These are phyloP conservation scores for Triadica sebifera DNA, from an alignment of 345 rosid genomes.

Conservation along the genomic window DNA sequence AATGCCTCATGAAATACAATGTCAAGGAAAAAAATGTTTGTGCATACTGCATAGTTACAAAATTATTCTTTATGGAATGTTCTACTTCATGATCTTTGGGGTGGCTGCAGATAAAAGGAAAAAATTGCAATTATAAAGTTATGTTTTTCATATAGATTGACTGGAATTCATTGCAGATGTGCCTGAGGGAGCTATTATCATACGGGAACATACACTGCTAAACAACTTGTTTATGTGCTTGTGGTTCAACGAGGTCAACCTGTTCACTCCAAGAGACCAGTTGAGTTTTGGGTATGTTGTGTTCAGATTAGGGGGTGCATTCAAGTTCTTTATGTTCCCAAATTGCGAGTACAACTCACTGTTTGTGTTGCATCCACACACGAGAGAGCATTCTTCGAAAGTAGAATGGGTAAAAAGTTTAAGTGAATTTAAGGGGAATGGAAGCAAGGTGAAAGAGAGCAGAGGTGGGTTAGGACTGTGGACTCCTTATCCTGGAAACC, in stretches of 20 bases:
- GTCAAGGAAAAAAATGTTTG: too few species aligned
- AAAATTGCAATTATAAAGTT: background rate
- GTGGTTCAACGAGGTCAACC: conserved; percentile 98
- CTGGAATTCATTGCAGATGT: conserved; percentile 63
- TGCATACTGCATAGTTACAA: too few species aligned
- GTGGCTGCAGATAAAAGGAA: too few species aligned
- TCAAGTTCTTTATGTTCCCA: conserved; percentile 83
- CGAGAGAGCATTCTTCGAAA: conserved; percentile 91
- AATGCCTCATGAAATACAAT: too few species aligned
- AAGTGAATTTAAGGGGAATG: conserved; percentile 65
- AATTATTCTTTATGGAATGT: too few species aligned
- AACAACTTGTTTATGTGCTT: conserved; percentile 84
- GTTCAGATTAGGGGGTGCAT: conserved; percentile 59
- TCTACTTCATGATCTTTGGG: too few species aligned
- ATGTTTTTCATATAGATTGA: background rate
- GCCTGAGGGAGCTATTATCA: conserved; percentile 94
- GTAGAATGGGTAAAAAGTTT: conserved; percentile 90
- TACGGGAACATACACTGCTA: conserved; percentile 77
- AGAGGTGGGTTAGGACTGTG: conserved; percentile 91
- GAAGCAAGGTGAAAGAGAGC: conserved; percentile 76
- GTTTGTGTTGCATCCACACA: conserved; percentile 82
- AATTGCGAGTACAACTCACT: conserved; percentile 92
- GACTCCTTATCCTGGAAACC: conserved; percentile 89
- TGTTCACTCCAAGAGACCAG: conserved; percentile 97
- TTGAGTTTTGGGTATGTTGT: conserved; percentile 89